Conservation (phyloP, 2,329 filamentous ascomycete genomes). For the Tolypocladium album region DNA sequence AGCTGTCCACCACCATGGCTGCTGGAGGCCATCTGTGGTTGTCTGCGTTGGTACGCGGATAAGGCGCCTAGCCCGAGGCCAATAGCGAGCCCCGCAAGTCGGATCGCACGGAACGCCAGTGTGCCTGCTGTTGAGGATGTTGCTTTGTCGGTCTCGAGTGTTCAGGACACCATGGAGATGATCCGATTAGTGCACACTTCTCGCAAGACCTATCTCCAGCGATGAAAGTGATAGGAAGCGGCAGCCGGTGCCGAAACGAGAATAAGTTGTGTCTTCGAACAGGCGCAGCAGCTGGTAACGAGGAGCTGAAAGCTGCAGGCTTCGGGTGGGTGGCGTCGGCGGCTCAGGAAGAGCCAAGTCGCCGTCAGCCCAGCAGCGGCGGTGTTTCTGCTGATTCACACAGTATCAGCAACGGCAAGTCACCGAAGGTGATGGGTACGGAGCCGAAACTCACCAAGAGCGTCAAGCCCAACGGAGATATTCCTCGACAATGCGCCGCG, state of each 20-base stretch:
- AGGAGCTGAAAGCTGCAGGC: background rate
- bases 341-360: background rate
- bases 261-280: background rate
- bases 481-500: background rate
- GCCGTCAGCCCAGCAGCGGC: background rate
- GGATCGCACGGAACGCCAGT: conserved; percentile 46
- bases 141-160: background rate
- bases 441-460: background rate
- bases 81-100: conserved; percentile 42
- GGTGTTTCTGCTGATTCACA: background rate
- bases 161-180: too few relatives aligned
- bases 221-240: too few relatives aligned
- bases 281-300: background rate
- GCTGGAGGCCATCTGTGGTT: conserved; percentile 29
- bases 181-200: background rate
- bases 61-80: conserved; percentile 49
- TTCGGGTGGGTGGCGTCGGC: background rate
- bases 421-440: background rate
- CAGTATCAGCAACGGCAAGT: background rate
- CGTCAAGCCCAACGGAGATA: background rate
- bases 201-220: background rate
- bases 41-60: conserved; percentile 39
- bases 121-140: conserved; percentile 15
- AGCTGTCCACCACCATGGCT: conserved; percentile 25
- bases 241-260: background rate